Conservation (phyloP, 495 filamentous ascomycete genomes). For the Ramalina peruviana region DNA sequence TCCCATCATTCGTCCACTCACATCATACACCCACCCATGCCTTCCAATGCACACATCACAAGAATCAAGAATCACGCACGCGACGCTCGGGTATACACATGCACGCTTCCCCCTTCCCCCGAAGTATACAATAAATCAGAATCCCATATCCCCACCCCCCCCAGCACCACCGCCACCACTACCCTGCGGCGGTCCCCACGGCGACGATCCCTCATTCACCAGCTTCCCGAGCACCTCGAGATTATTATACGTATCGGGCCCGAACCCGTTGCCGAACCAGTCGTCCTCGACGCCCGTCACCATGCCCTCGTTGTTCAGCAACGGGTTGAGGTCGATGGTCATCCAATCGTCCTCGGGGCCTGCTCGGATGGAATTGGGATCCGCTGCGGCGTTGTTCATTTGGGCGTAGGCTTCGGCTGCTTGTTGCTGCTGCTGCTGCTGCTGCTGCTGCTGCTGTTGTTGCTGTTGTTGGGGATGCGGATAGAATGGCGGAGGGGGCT, state of each 20-base stretch:
- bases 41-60: no score
- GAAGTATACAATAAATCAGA: background rate
- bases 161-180: conserved; percentile 4
- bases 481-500: conserved; percentile 5
- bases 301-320: conserved; percentile 14
- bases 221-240: conserved; percentile 15
- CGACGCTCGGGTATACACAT: background rate
- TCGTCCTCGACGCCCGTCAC: background rate
- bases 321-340: conserved; percentile 30
- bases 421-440: background rate
- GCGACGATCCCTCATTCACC: conserved; percentile 1
- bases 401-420: background rate
- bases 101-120: background rate
- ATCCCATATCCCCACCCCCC: conserved; percentile 2
- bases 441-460: background rate
- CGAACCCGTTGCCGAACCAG: conserved; percentile 12
- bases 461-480: conserved; percentile 1
- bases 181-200: background rate
- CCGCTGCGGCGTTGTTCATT: background rate
- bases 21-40: no score
- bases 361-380: background rate
- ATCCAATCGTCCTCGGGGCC: conserved; percentile 28
- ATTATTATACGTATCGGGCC: conserved; percentile 10
- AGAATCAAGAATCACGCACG: background rate
- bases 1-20: no score